These are phyloP conservation scores for Cladosporium austrohemisphaericum DNA, from an alignment of 2,329 filamentous ascomycete genomes.

Conservation along the genomic window DNA sequence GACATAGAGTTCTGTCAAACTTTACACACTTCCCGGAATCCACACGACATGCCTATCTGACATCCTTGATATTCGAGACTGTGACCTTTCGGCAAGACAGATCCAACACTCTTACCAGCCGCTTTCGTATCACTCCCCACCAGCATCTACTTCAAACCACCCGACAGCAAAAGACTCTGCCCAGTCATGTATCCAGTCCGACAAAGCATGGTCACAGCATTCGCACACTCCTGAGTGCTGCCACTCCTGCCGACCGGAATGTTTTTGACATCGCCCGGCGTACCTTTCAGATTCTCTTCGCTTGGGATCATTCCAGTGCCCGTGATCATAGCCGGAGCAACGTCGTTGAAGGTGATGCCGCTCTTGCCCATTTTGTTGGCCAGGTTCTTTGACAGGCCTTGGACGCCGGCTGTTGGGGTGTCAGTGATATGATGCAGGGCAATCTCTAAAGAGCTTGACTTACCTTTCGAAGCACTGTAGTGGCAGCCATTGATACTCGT, in stretches of 20 bases:
- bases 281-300: slow-evolving; percentile 41
- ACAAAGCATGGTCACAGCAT: slow-evolving; percentile 58
- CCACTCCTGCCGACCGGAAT: slow-evolving; percentile 59
- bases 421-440: slow-evolving; percentile 19
- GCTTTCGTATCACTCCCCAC: not conserved
- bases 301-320: slow-evolving; percentile 55
- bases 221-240: slow-evolving; percentile 57
- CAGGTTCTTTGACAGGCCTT: slow-evolving; percentile 62
- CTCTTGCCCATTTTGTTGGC: slow-evolving; percentile 56
- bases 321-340: slow-evolving; percentile 67
- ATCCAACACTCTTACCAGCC: not conserved
- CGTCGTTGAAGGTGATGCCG: slow-evolving; percentile 65
- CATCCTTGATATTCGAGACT: too few species aligned
- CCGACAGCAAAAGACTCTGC: slow-evolving; percentile 29
- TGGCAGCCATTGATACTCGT: slow-evolving; percentile 56
- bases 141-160: slow-evolving; percentile 28
- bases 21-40: too few species aligned
- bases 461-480: slow-evolving; percentile 27
- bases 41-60: too few species aligned
- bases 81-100: not conserved
- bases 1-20: too few species aligned
- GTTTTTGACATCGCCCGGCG: slow-evolving; percentile 55
- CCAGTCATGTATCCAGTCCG: slow-evolving; percentile 53
- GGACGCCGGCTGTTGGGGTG: slow-evolving; percentile 44
- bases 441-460: slow-evolving; percentile 13